Evolutionary conservation across 164 flowering plant genomes (phyloP), one percentile per base, ranked within the genome.

Genomic region (Amborella trichopoda): DNA sequence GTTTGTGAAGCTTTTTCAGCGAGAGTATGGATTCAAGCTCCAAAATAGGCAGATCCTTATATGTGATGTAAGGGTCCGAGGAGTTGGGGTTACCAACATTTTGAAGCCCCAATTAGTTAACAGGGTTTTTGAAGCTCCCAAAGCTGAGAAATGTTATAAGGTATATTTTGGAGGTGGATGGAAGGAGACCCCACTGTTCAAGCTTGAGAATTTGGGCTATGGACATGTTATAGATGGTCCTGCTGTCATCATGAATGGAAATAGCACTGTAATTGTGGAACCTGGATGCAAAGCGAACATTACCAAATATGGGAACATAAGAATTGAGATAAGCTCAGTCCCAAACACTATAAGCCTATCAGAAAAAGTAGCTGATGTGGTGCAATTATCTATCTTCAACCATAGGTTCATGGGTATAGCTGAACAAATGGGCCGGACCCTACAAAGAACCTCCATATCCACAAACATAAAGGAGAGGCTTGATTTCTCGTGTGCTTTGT

Each of bases 341-440:
- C 50, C 64, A 26, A 66, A 46, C 55, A 48, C 54, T 1, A 66
- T 58, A 12, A 73, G 73, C 51, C 52, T 70, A 50, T 52, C 72
- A 5, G 93, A 76, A 44, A 74, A 72, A 28, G 81, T 80, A 47
- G 96, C 95, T 28, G 94, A 91, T 60, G 99, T 91, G 26, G 96
- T 91, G 61, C 96, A 78, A 52, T 90, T 91, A 27, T 88, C 96
- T 22, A 91, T 91, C 44, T 91, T 91, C 67, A 87, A 82, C 53
- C 77, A 91, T 71, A 74, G 96, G 52, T 91, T 91, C 61, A 91
- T 91, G 99, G 99, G 96, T 11, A 87, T 87, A 52, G 99, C 96
- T 19, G 96, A 91, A 57, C 99, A 91, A 63, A 91, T 91, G 99
- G 99, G 99, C 34, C 73, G 96, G 6, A 91, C 99, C 12, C 70